A percentile compares a stretch with the other conserved stretches of the same genome.
phyloP scores from a whole-genome alignment of 257 asterid species.

The Ajuga chamaepitys region DNA sequence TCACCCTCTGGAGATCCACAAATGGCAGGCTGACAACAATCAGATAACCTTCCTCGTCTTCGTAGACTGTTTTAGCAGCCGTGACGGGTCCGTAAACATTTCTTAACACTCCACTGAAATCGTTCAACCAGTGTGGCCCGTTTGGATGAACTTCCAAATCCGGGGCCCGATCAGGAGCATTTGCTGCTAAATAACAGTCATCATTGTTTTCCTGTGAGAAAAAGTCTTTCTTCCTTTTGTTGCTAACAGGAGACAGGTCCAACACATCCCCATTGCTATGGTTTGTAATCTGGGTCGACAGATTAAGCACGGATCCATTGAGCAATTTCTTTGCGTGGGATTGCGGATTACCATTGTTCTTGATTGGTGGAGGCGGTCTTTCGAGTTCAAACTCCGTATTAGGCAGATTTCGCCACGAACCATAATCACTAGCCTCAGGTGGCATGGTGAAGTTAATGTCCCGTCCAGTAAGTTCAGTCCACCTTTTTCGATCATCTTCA shows the following conservation, averaged over 20 bases:
- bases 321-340: conserved; percentile 48
- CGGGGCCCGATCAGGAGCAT: conserved; percentile 27
- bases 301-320: conserved; percentile 51
- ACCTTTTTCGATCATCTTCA: conserved; percentile 59
- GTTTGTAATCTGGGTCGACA: conserved; percentile 42
- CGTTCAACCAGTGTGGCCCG: conserved; percentile 54
- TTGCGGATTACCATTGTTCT: conserved; percentile 28
- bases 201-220: conserved; percentile 41
- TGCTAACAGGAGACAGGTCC: conserved; percentile 43
- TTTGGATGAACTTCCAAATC: conserved; percentile 41
- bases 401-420: conserved; percentile 63
- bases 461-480: conserved; percentile 65
- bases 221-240: conserved; percentile 55
- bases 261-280: conserved; percentile 34
- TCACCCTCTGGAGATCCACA: conserved; percentile 58
- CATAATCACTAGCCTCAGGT: conserved; percentile 52
- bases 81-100: conserved; percentile 59
- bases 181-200: conserved; percentile 28
- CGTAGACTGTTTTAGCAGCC: conserved; percentile 63
- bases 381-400: conserved; percentile 65
- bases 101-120: conserved; percentile 53
- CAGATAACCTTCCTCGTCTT: conserved; percentile 64
- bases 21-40: conserved; percentile 58
- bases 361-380: conserved; percentile 32
- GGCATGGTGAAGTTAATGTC: conserved; percentile 43